These are phyloP conservation scores for Solanum chacoense DNA, from an alignment of 305 asterid genomes.

Conservation along the genomic window DNA sequence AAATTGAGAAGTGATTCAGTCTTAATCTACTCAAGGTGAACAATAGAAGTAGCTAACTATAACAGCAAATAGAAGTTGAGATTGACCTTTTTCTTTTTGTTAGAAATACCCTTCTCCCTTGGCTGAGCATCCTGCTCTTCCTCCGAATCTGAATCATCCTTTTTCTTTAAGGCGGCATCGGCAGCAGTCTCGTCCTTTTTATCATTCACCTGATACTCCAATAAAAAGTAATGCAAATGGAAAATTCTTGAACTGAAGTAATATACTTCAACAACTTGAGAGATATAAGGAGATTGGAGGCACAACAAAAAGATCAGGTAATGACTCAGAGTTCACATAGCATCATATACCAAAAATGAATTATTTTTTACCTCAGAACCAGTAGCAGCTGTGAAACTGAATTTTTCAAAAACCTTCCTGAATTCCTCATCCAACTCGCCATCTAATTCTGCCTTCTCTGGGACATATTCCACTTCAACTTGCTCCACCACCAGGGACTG, in stretches of 20 bases:
- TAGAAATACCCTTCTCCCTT: constrained; percentile 76
- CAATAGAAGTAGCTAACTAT: neutral
- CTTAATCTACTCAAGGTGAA: neutral
- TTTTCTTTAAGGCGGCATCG: constrained; percentile 57
- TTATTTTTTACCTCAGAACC: constrained; percentile 44
- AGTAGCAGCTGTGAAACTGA: constrained; percentile 43
- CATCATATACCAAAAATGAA: neutral
- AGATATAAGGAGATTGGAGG: neutral
- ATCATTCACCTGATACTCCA: constrained; percentile 29
- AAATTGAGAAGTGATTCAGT: constrained; percentile 11
- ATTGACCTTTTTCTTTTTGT: constrained; percentile 86
- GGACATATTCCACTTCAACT: constrained; percentile 87
- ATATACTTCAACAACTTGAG: neutral
- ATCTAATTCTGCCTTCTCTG: constrained; percentile 73
- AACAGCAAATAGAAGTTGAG: neutral
- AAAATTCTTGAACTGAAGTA: neutral
- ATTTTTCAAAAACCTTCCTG: constrained; percentile 80
- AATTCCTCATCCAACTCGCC: constrained; percentile 67
- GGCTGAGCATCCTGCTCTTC: constrained; percentile 62
- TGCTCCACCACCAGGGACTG: constrained; percentile 43
- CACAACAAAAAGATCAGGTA: neutral
- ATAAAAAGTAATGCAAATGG: neutral
- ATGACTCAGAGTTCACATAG: neutral
- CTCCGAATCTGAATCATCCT: constrained; percentile 78
- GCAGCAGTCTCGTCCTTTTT: constrained; percentile 50